Evolutionary conservation across 768 basidiomycete genomes (phyloP).

Genomic region (Termitomyces sp.): DNA sequence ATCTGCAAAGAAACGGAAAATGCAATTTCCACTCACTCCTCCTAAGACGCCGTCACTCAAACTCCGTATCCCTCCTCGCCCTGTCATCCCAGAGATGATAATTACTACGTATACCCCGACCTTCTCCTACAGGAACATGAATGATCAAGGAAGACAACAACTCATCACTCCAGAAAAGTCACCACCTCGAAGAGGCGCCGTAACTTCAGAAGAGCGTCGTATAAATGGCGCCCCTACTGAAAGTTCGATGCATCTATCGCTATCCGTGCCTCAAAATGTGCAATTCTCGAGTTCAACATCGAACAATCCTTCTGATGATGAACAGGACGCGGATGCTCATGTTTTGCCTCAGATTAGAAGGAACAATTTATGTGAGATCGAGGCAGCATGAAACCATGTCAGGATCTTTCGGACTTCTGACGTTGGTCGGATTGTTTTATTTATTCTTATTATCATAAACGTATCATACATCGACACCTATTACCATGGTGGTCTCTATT

Average conservation of each 20-base stretch:
- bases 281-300: background rate
- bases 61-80: constrained; percentile 15
- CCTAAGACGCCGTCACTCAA: constrained; percentile 12
- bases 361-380: constrained; percentile 3
- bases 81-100: constrained; percentile 10
- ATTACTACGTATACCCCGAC: constrained; percentile 11
- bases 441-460: constrained; percentile 14
- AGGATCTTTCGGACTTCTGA: background rate
- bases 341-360: constrained; percentile 15
- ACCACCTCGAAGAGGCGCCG: background rate
- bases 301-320: constrained; percentile 5
- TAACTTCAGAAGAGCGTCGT: too few relatives aligned
- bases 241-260: background rate
- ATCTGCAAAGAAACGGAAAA: constrained; percentile 16
- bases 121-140: background rate
- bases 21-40: constrained; percentile 12
- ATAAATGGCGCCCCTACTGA: background rate
- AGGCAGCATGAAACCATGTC: constrained; percentile 15
- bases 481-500: background rate
- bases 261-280: background rate
- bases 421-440: constrained; percentile 5
- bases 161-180: constrained; percentile 17
- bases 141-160: background rate
- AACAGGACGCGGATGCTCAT: constrained; percentile 8
- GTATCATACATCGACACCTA: background rate